These are phyloP conservation scores for Diplocarpon mali DNA, from an alignment of 2,329 filamentous ascomycete genomes.

Conservation along the genomic window DNA sequence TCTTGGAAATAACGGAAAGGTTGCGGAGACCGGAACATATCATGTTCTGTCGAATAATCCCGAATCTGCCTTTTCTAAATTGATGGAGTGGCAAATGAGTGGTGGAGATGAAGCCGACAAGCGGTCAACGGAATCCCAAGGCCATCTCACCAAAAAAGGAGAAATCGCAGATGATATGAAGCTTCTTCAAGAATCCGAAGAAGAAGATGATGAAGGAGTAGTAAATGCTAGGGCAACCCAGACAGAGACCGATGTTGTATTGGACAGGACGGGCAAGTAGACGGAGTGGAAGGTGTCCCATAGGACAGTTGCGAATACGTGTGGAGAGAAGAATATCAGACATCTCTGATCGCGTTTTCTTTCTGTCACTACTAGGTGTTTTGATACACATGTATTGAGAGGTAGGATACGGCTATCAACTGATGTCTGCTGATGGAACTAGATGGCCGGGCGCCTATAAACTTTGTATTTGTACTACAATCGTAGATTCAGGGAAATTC, in stretches of 20 bases:
- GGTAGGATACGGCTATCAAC: no score
- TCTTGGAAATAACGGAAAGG: conserved; percentile 71
- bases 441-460: no score
- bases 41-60: conserved; percentile 59
- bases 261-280: no score
- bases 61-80: conserved; percentile 77
- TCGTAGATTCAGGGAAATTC: no score
- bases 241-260: conserved; percentile 8
- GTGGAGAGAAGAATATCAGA: no score
- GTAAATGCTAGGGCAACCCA: conserved; percentile 10
- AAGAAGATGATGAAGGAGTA: conserved; percentile 12
- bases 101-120: conserved; percentile 55
- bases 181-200: conserved; percentile 9
- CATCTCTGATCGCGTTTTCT: no score
- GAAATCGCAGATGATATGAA: conserved; percentile 20
- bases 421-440: no score
- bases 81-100: conserved; percentile 99
- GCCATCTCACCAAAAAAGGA: conserved; percentile 23
- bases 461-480: no score
- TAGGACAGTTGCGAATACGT: no score
- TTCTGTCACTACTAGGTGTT: no score
- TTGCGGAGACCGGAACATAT: conserved; percentile 86
- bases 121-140: conserved; percentile 16
- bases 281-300: no score
- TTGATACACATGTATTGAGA: no score